Percentiles rank a stretch among this genome's conserved stretches.
Evolutionary conservation across 1,284 basidiomycete genomes (phyloP).

Genomic region (Tetrapyrgos nigripes): DNA sequence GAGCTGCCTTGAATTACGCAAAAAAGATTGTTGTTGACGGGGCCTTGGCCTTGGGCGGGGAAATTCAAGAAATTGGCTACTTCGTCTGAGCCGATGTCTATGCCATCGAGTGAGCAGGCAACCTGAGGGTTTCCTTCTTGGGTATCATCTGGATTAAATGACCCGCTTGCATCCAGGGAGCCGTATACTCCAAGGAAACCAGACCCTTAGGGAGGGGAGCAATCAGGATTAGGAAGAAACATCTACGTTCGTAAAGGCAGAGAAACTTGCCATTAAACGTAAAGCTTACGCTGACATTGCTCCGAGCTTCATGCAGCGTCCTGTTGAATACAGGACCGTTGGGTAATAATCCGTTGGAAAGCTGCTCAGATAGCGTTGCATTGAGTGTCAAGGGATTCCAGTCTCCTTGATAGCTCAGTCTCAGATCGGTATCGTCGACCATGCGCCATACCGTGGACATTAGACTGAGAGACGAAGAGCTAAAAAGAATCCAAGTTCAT

Average conservation of each 20-base stretch:
- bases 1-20: conserved; percentile 5
- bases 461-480: no score
- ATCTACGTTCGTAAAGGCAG: not conserved
- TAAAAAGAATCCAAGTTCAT: no score
- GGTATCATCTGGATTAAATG: not conserved
- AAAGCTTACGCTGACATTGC: conserved; percentile 3
- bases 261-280: conserved; percentile 3
- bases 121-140: conserved; percentile 1
- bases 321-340: conserved; percentile 6
- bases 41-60: not conserved
- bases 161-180: not conserved
- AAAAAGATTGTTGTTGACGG: conserved; percentile 4
- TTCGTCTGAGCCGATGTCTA: not conserved
- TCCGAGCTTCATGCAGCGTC: conserved; percentile 2
- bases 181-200: conserved; percentile 6
- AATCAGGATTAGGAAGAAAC: not conserved
- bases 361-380: not conserved
- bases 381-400: conserved; percentile 4
- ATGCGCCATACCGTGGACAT: conserved; percentile 10
- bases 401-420: not conserved
- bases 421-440: conserved; percentile 8
- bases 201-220: not conserved
- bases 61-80: not conserved
- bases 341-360: not conserved
- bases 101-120: not conserved